These are phyloP conservation scores for Chaetomium fimeti DNA, from an alignment of 495 filamentous ascomycete genomes.

Conservation along the genomic window DNA sequence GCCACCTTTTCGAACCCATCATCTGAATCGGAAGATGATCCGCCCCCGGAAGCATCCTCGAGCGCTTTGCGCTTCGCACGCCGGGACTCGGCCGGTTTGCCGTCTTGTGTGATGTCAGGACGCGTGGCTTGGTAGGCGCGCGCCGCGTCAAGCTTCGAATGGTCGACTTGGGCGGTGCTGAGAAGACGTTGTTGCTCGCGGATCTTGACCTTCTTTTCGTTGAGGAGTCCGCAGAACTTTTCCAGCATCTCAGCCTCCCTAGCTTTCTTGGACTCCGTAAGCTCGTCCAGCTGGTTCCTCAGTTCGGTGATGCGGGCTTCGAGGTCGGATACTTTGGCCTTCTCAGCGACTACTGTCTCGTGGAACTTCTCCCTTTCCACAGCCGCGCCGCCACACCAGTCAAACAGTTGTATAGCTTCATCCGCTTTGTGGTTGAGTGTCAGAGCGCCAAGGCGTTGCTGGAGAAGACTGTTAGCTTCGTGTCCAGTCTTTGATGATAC, in stretches of 20 bases:
- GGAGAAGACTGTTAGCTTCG: slow-evolving; percentile 17
- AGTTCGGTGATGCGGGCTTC: slow-evolving; percentile 48
- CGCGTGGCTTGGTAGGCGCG: slow-evolving; percentile 9
- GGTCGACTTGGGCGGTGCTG: slow-evolving; percentile 57
- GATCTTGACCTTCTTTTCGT: slow-evolving; percentile 91
- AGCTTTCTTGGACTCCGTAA: slow-evolving; percentile 62
- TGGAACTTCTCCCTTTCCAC: slow-evolving; percentile 33
- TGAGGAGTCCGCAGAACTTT: slow-evolving; percentile 70
- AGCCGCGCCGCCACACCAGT: slow-evolving; percentile 61
- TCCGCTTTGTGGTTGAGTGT: slow-evolving; percentile 60
- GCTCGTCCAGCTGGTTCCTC: slow-evolving; percentile 59
- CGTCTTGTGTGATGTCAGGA: neutral
- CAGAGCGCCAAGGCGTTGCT: slow-evolving; percentile 72
- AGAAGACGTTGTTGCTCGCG: slow-evolving; percentile 74
- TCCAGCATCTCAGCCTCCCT: slow-evolving; percentile 69
- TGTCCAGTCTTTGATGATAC: neutral
- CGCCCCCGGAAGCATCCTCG: slow-evolving; percentile 42
- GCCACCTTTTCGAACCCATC: slow-evolving; percentile 52
- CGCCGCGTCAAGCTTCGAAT: slow-evolving; percentile 36
- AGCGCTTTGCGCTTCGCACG: slow-evolving; percentile 52
- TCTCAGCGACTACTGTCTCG: slow-evolving; percentile 43
- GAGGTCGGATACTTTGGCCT: slow-evolving; percentile 52
- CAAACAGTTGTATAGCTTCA: slow-evolving; percentile 65
- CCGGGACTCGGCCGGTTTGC: slow-evolving; percentile 32
- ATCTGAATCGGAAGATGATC: slow-evolving; percentile 40